Evolutionary conservation across 495 filamentous ascomycete species (phyloP), one percentile per base, ranked within the genome.

Genomic region (Penicillium cataractarum): DNA sequence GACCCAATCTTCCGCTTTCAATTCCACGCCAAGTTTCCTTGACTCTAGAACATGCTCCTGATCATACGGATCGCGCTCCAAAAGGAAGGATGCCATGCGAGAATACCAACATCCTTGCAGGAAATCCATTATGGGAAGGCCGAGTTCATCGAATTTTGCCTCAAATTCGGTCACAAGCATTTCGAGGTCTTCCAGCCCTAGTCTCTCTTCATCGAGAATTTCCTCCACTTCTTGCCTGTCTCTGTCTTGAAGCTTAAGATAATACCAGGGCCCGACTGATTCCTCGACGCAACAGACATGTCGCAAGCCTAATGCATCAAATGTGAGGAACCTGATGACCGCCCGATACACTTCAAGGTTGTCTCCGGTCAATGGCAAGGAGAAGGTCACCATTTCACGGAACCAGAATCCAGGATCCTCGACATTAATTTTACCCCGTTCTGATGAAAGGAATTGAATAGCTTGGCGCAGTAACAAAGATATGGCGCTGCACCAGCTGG

Each of bases 101-200:
- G 44, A 59, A 26, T 57, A 51, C 57, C 57, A 53, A n/a, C 19
- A 22, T 9, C 57, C 57, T 48, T 60, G 48, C 21, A 53, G 21
- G 21, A 60, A 60, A 6, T 44, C 57, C 13, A 60, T 52, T 17
- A 60, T 39, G 4, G 35, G 21, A 39, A 53, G 2, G 4, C 33
- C 57, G 1, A 53, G 6, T 8, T 40, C 29, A 12, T 17, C 29
- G 26, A 53, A 60, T 19, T 40, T n/a, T 5, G 21, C 57, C 4
- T 31, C n/a, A 6, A 60, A 5, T 7, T 53, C 21, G 15, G 32
- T 48, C 6, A 52, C 10, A 6, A 60, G 32, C 15, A 0, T 17
- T 29, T 44, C 57, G 31, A 52, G 52, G 7, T 60, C 31, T 12
- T 39, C 21, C 21, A 53, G 17, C 3, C 51, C 31, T 10, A 60